Evolutionary conservation across 805 yeast species (phyloP), one percentile per base, ranked within the genome.

Genomic region (Cyberlindnera mrakii): DNA sequence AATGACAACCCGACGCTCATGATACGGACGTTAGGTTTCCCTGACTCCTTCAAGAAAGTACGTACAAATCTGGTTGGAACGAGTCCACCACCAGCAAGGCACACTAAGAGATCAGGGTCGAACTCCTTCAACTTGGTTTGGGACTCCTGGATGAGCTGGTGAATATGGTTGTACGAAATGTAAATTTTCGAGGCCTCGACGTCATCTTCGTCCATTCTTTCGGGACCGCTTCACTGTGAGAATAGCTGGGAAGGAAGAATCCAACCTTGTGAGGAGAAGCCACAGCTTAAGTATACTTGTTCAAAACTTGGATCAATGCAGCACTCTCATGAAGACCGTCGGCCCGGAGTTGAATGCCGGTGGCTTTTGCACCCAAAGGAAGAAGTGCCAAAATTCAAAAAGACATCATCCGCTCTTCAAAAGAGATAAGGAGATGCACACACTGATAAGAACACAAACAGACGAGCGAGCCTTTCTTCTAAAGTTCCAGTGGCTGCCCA

Each of bases 71-170:
- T 80, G 9, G 99, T 97, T 23, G 98, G 99, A 45, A 91, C 93
- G 65, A 91, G 87, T 2, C 98, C 99, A 62, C 99, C 96, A 55
- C 96, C 96, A 59, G 96, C 99, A 58, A 91, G 88, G 53, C 98
- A 97, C 49, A 91, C 86, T 66, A 90, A 86, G 46, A 87, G 74
- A 64, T 90, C 95, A 33, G 96, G 95, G 55, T 86, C 78, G 71
- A 87, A 82, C 25, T 68, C 65, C 62, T 78, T 80, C 61, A 85
- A 75, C 50, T 72, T 75, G 44, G 72, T 78, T 14, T 89, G 81
- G 14, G 72, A 60, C 48, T 71, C 74, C 58, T 80, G 85, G 63
- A 85, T 80, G 52, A 81, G 66, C 63, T 84, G 85, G 61, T 85
- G 95, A 23, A 85, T 79, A 62, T 84, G 82, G 66, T 85, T 84